Conservation (phyloP, 2,329 filamentous ascomycete species). For the Apiospora arundinis region DNA sequence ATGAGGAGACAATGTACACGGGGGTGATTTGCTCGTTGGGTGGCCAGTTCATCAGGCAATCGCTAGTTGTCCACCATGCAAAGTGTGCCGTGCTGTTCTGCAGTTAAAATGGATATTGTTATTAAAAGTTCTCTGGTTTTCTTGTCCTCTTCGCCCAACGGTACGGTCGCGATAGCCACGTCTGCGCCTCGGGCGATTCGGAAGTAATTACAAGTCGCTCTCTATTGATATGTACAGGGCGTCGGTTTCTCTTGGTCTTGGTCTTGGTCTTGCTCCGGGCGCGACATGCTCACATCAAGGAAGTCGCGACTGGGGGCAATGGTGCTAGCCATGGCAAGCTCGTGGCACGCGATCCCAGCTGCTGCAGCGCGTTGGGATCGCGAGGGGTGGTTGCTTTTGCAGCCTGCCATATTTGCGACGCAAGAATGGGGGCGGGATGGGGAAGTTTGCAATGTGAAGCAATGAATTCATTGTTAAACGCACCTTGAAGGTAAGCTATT, state of each 20-base stretch:
- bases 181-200: not conserved
- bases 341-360: not conserved
- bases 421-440: not conserved
- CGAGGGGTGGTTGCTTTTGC: not conserved
- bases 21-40: not conserved
- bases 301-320: conserved; percentile 4
- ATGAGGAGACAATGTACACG: not conserved
- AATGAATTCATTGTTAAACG: conserved; percentile 22
- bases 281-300: conserved; percentile 1
- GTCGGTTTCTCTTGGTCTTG: not conserved
- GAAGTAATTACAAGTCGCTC: conserved; percentile 10
- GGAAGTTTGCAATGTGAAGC: conserved; percentile 11
- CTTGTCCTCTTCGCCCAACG: not conserved
- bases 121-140: conserved; percentile 4
- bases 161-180: not conserved
- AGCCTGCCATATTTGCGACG: conserved; percentile 6
- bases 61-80: not conserved
- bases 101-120: conserved; percentile 16
- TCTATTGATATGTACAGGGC: conserved; percentile 5
- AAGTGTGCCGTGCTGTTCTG: conserved; percentile 8
- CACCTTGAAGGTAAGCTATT: conserved; percentile 26
- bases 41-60: conserved; percentile 17
- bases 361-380: not conserved
- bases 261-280: not conserved
- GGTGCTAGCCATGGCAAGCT: conserved; percentile 9